Evolutionary conservation across 2,329 filamentous ascomycete genomes (phyloP).

Genomic region (Orbilia blumenaviensis): DNA sequence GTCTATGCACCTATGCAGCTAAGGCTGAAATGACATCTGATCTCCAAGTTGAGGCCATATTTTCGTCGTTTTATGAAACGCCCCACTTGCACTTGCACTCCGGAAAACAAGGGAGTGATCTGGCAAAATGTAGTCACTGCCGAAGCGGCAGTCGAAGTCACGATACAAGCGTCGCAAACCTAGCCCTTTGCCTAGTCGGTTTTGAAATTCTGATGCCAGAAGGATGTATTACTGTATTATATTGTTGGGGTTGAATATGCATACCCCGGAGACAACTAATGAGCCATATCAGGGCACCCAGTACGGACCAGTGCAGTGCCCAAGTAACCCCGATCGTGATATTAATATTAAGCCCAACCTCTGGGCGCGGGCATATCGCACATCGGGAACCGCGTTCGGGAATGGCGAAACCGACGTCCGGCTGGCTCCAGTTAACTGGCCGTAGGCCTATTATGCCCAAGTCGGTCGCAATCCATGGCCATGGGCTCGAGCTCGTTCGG

Average conservation of each 20-base stretch:
- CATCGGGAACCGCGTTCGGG: conserved; percentile 38
- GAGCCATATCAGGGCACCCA: neutral
- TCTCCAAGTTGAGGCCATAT: conserved; percentile 8
- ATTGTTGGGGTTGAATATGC: neutral
- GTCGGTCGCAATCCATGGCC: neutral
- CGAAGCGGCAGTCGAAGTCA: conserved; percentile 5
- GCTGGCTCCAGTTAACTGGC: conserved; percentile 10
- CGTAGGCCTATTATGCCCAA: conserved; percentile 1
- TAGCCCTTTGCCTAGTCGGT: neutral
- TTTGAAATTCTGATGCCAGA: neutral
- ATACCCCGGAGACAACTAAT: neutral
- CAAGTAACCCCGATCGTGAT: too few species aligned
- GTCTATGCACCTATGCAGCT: conserved; percentile 10
- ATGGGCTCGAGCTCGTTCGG: conserved; percentile 19
- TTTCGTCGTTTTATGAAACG: conserved; percentile 44
- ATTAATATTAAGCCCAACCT: too few species aligned
- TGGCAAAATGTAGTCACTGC: conserved; percentile 20
- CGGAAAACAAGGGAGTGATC: neutral
- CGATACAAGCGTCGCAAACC: neutral
- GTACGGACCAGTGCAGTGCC: neutral
- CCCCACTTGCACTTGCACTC: conserved; percentile 17
- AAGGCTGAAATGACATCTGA: conserved; percentile 34
- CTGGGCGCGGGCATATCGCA: conserved; percentile 1
- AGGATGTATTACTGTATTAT: neutral
- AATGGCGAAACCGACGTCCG: conserved; percentile 36